Evolutionary conservation across 2,329 filamentous ascomycete species (phyloP), one percentile per base, ranked within the genome.

Genomic region (Penicillium sp.): DNA sequence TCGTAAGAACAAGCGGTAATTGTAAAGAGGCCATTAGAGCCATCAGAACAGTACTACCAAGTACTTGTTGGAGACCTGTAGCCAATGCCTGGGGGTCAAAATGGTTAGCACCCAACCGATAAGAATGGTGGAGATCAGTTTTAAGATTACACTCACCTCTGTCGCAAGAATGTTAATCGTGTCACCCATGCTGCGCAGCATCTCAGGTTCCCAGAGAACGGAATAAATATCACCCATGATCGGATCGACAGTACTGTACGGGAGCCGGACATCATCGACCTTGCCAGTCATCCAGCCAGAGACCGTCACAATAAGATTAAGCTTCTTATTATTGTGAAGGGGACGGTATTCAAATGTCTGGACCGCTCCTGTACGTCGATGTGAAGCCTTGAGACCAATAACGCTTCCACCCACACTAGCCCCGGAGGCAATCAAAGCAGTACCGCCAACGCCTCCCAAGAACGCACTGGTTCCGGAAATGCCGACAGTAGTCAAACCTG

Each of bases 281-380:
- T 96, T 98, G 68, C 96, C 95, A 42, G 92, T 97, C 90, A 99
- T 96, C 95, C 95, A 99, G 3, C 95, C 95, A 0, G 93, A 92
- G 29, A 99, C 86, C 0, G 95, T 98, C 39, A 99, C 87, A 62
- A 99, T 95, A 29, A 99, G 83, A 67, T 99, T 98, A 39, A 97
- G 91, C 57, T 93, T 85, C 77, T 99, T 99, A 77, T 98, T 98
- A 78, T 99, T 99, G 80, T 98, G 93, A 46, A 99, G 79, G 7
- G 95, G 95, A 45, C 93, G 86, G 72, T 98, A 99, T 75, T 99
- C 95, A 70, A 98, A 99, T 0, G 95, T 99, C 76, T 88, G 92
- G 57, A 99, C 96, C 1, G 93, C 88, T 14, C 95, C 93, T 1
- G 91, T 98, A 65, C 95, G 85, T 67, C 93, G 85, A 68, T 91